Evolutionary conservation across 2,329 filamentous ascomycete genomes (phyloP).

Genomic region (Moelleriella libera): DNA sequence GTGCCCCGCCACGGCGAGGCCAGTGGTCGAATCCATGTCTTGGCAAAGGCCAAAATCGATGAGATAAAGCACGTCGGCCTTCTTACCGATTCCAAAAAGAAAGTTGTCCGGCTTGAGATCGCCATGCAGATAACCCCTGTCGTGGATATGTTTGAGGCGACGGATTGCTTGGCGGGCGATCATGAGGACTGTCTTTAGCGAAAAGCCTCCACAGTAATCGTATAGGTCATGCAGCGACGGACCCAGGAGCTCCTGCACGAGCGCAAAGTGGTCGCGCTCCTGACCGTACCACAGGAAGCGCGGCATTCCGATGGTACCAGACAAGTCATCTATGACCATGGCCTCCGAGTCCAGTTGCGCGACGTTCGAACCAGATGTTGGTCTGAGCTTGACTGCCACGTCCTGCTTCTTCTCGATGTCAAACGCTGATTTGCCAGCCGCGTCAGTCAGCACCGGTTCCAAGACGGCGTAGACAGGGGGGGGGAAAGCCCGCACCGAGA

Average conservation of each 20-base stretch:
- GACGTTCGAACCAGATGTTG: conserved; percentile 89
- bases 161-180: conserved; percentile 96
- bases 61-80: conserved; percentile 97
- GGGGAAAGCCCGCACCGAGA: conserved; percentile 3
- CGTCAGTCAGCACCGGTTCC: neutral
- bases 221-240: conserved; percentile 94
- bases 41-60: conserved; percentile 90
- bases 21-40: neutral
- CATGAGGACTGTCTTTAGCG: conserved; percentile 90
- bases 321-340: conserved; percentile 77
- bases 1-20: neutral
- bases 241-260: conserved; percentile 93
- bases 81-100: conserved; percentile 96
- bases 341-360: conserved; percentile 98
- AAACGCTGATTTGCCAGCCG: conserved; percentile 50
- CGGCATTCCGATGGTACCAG: conserved; percentile 91
- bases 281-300: conserved; percentile 99
- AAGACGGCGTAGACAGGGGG: neutral
- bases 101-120: conserved; percentile 99
- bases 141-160: conserved; percentile 98
- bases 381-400: conserved; percentile 98
- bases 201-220: conserved; percentile 99
- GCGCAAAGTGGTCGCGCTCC: conserved; percentile 98
- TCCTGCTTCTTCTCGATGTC: conserved; percentile 99
- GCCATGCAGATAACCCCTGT: conserved; percentile 98